Evolutionary conservation across 2,329 filamentous ascomycete genomes (phyloP).

Genomic region (Gnomoniopsis smithogilvyi): DNA sequence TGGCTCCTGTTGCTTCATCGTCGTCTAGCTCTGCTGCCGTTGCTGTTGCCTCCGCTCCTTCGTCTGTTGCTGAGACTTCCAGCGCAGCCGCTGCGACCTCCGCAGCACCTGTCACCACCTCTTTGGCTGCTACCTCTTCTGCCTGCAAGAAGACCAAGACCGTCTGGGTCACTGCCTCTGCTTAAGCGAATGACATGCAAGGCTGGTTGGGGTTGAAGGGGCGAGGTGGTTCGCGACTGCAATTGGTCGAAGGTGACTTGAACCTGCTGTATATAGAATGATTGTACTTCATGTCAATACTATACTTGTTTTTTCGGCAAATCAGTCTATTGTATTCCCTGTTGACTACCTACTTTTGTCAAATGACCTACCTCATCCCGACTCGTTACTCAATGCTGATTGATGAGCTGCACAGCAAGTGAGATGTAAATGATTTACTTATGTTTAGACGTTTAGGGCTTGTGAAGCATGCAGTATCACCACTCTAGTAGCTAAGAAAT

Average conservation of each 20-base stretch:
- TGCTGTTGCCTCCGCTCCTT: not conserved
- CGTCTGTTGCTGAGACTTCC: slow-evolving; percentile 3
- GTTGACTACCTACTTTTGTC: no score
- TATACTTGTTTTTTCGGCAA: slow-evolving; percentile 15
- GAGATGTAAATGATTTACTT: no score
- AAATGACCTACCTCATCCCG: not conserved
- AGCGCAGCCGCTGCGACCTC: slow-evolving; percentile 1
- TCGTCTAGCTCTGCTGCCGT: slow-evolving; percentile 3
- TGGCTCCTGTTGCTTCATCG: not conserved
- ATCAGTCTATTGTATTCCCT: no score
- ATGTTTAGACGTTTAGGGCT: no score
- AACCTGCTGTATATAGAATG: slow-evolving; percentile 10
- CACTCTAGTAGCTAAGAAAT: no score
- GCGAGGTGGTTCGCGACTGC: not conserved
- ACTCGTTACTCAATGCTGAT: no score
- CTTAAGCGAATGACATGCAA: not conserved
- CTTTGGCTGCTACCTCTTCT: not conserved
- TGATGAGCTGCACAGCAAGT: no score
- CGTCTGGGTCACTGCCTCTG: slow-evolving; percentile 15
- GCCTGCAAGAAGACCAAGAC: slow-evolving; percentile 17
- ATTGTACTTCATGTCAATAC: slow-evolving; percentile 15
- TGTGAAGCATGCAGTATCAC: no score
- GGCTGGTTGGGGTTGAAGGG: not conserved
- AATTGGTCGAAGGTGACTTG: not conserved
- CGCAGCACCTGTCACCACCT: slow-evolving; percentile 13